A percentile compares a stretch with the other conserved stretches of the same genome.
phyloP scores from a whole-genome alignment of 495 filamentous ascomycete species.

The Aspergillus nanangensis region DNA sequence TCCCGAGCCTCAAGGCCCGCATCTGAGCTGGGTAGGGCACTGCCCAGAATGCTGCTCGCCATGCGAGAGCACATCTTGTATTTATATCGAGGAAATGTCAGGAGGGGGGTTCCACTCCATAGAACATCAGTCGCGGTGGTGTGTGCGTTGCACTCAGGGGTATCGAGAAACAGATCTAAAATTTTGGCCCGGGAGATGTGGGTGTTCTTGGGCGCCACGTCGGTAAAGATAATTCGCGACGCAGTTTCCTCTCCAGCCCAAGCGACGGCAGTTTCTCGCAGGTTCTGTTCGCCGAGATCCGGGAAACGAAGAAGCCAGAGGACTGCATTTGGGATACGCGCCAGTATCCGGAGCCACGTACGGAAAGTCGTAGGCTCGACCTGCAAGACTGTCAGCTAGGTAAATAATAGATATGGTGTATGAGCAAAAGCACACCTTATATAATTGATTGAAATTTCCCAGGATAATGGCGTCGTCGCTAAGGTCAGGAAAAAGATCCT shows the following conservation, averaged over 20 bases:
- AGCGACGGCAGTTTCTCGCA: slow-evolving; percentile 68
- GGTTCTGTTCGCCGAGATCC: slow-evolving; percentile 83
- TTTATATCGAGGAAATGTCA: slow-evolving; percentile 89
- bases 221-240: slow-evolving; percentile 90
- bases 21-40: slow-evolving; percentile 69
- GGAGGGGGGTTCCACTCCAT: slow-evolving; percentile 90
- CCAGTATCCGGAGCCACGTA: slow-evolving; percentile 90
- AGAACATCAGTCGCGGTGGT: slow-evolving; percentile 95
- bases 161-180: slow-evolving; percentile 94
- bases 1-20: slow-evolving; percentile 63
- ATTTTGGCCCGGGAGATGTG: slow-evolving; percentile 91
- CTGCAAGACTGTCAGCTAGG: slow-evolving; percentile 50
- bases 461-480: slow-evolving; percentile 85
- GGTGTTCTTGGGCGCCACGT: slow-evolving; percentile 91
- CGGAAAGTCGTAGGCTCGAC: slow-evolving; percentile 97
- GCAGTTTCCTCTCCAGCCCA: slow-evolving; percentile 90
- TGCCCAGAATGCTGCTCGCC: slow-evolving; percentile 89
- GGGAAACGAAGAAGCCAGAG: slow-evolving; percentile 97
- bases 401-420: too few species aligned
- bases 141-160: slow-evolving; percentile 96
- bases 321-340: slow-evolving; percentile 79
- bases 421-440: slow-evolving; percentile 73
- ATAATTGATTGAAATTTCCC: slow-evolving; percentile 98
- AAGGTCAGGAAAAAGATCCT: slow-evolving; percentile 84
- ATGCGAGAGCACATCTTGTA: slow-evolving; percentile 99